A percentile compares a stretch with the other conserved stretches of the same genome.
These are phyloP conservation scores for Cyphellophora europaea DNA, from an alignment of 2,329 filamentous ascomycete genomes.

Conservation along the genomic window DNA sequence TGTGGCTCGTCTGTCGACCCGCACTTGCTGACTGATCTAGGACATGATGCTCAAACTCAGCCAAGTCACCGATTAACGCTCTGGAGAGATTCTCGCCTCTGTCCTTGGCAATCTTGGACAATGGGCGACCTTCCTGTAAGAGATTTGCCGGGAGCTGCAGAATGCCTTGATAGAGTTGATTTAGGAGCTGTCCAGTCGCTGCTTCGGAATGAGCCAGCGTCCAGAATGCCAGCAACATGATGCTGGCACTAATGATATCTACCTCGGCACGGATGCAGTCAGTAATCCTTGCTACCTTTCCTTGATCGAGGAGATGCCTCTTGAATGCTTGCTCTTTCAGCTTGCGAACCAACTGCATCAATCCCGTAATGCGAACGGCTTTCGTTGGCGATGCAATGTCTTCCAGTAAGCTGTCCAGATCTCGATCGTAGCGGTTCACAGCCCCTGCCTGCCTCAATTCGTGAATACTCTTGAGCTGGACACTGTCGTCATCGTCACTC, in stretches of 20 bases:
- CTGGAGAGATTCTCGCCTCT: constrained; percentile 17
- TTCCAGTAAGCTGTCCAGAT: constrained; percentile 47
- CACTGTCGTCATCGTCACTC: constrained; percentile 30
- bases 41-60: constrained; percentile 9
- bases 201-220: constrained; percentile 7
- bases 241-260: constrained; percentile 34
- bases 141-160: constrained; percentile 9
- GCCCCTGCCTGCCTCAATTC: constrained; percentile 51
- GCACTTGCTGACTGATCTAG: constrained; percentile 1
- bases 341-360: constrained; percentile 47
- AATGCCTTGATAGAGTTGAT: constrained; percentile 8
- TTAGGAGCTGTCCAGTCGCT: constrained; percentile 7
- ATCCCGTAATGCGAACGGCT: constrained; percentile 36
- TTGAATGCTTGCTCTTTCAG: constrained; percentile 33
- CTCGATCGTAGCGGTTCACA: constrained; percentile 46
- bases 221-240: constrained; percentile 12
- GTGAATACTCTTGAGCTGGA: constrained; percentile 47
- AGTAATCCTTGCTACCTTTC: constrained; percentile 60
- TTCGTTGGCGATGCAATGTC: constrained; percentile 46
- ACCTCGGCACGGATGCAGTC: constrained; percentile 47
- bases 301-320: constrained; percentile 59
- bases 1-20: constrained; percentile 1
- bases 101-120: constrained; percentile 14
- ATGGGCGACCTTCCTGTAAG: constrained; percentile 6
- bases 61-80: constrained; percentile 10